Conservation (phyloP, 225 moss, liverwort and hornwort genomes). For the Marchantia polymorpha region DNA sequence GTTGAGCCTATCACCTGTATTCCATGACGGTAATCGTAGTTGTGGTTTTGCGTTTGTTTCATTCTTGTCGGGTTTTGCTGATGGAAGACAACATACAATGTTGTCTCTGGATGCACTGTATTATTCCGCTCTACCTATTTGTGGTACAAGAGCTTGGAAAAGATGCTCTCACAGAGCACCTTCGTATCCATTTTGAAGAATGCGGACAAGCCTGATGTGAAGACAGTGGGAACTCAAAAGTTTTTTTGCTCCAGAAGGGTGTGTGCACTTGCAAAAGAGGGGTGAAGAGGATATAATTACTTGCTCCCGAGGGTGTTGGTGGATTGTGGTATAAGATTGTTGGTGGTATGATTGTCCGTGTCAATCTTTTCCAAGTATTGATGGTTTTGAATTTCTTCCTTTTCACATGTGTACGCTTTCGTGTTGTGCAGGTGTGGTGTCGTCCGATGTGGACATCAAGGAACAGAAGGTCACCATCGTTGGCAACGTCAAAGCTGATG, state of each 20-base stretch:
- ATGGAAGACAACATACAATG: background rate
- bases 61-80: background rate
- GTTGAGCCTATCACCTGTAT: background rate
- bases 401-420: background rate
- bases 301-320: background rate
- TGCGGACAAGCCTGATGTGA: too few species aligned
- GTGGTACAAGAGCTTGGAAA: too few species aligned
- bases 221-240: too few species aligned
- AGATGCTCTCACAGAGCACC: too few species aligned
- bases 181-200: too few species aligned
- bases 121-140: too few species aligned
- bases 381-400: background rate
- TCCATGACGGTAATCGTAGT: too few species aligned
- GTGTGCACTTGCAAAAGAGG: too few species aligned
- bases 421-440: slow-evolving; percentile 64
- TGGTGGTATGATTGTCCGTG: background rate
- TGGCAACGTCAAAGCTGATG: slow-evolving; percentile 69
- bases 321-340: background rate
- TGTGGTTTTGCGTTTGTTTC: background rate
- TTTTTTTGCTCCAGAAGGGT: too few species aligned
- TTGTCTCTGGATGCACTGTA: too few species aligned
- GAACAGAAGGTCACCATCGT: slow-evolving; percentile 91
- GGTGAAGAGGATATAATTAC: too few species aligned
- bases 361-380: background rate
- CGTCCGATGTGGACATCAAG: slow-evolving; percentile 62